phyloP scores from a whole-genome alignment of 805 yeast genomes.

The Yarrowia keelungensis region DNA sequence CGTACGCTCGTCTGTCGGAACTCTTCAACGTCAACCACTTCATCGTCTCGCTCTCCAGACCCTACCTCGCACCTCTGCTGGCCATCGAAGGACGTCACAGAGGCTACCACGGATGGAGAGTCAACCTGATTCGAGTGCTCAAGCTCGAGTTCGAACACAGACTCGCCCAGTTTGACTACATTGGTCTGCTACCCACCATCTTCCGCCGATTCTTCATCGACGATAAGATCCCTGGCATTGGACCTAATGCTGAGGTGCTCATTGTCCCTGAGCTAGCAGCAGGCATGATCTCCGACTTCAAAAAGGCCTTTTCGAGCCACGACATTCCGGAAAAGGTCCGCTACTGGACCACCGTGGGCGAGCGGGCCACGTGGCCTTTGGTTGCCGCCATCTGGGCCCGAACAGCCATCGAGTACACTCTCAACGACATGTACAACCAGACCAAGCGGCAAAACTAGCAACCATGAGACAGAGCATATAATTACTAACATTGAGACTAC shows the following conservation, averaged over 20 bases:
- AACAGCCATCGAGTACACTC: slow-evolving; percentile 85
- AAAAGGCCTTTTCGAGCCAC: slow-evolving; percentile 79
- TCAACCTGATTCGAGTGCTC: slow-evolving; percentile 59
- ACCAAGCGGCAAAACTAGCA: slow-evolving; percentile 42
- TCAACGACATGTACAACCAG: slow-evolving; percentile 71
- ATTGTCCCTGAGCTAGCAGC: slow-evolving; percentile 87
- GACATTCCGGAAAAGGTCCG: slow-evolving; percentile 74
- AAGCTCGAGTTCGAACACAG: slow-evolving; percentile 87
- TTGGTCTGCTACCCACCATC: slow-evolving; percentile 74
- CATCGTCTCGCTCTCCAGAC: slow-evolving; percentile 88
- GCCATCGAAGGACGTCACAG: slow-evolving; percentile 80
- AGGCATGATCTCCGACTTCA: slow-evolving; percentile 66
- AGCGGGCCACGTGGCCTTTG: slow-evolving; percentile 91
- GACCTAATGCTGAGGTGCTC: slow-evolving; percentile 63
- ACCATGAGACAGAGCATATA: slow-evolving; percentile 37
- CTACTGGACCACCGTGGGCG: slow-evolving; percentile 91
- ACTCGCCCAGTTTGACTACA: slow-evolving; percentile 75
- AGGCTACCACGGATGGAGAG: slow-evolving; percentile 52
- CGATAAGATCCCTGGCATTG: slow-evolving; percentile 70
- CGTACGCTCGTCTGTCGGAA: slow-evolving; percentile 88
- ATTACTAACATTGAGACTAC: background rate
- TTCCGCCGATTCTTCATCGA: slow-evolving; percentile 82
- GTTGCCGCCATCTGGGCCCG: slow-evolving; percentile 84
- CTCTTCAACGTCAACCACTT: slow-evolving; percentile 94
- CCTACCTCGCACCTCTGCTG: slow-evolving; percentile 89